A percentile compares a stretch with the other conserved stretches of the same genome.
Evolutionary conservation across 768 basidiomycete genomes (phyloP).

Genomic region (Tulasnella sp.): DNA sequence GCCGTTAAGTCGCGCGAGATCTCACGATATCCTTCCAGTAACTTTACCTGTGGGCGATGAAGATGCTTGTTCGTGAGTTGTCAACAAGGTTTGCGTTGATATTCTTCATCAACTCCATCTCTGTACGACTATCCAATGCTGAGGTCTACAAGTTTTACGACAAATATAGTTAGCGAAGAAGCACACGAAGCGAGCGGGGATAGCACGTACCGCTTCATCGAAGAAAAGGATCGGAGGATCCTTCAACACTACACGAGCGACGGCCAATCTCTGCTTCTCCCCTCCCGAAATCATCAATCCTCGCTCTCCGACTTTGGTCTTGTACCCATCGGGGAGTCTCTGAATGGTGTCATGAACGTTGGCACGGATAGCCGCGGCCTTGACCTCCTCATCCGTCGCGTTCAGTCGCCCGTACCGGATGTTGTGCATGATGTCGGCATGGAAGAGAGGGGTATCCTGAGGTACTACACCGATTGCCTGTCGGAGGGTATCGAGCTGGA

Average conservation of each 20-base stretch:
- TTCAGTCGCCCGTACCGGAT: constrained; percentile 82
- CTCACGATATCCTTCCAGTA: not conserved
- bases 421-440: constrained; percentile 91
- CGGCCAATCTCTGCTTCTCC: constrained; percentile 94
- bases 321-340: constrained; percentile 74
- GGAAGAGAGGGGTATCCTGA: constrained; percentile 96
- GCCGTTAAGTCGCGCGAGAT: not conserved
- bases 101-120: constrained; percentile 89
- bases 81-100: constrained; percentile 70
- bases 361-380: constrained; percentile 71
- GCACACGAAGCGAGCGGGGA: not conserved
- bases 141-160: constrained; percentile 52
- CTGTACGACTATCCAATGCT: constrained; percentile 89
- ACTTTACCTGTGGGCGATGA: constrained; percentile 73
- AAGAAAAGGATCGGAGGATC: constrained; percentile 96
- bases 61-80: constrained; percentile 81
- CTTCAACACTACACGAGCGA: constrained; percentile 85
- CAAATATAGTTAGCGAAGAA: not conserved
- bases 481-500: constrained; percentile 64
- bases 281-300: constrained; percentile 98
- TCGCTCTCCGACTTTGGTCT: constrained; percentile 87
- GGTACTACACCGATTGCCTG: constrained; percentile 84
- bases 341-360: constrained; percentile 75
- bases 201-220: constrained; percentile 77
- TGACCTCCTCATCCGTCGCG: constrained; percentile 83